Evolutionary conservation across 805 yeast species (phyloP).

Genomic region (Candida argentea): DNA sequence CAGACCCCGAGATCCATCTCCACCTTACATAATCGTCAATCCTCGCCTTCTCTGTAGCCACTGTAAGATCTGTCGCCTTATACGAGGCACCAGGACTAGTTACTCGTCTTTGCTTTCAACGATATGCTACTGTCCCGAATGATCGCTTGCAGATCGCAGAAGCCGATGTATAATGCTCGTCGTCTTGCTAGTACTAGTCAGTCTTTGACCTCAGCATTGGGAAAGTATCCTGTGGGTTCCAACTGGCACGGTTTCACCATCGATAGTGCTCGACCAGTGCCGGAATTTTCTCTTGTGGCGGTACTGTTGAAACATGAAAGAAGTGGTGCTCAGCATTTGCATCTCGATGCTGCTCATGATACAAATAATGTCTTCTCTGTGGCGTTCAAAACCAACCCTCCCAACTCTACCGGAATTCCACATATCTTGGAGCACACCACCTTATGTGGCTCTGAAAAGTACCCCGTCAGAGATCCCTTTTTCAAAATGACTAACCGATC

Average conservation of each 20-base stretch:
- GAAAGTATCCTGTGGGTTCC: slow-evolving; percentile 54
- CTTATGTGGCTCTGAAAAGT: slow-evolving; percentile 83
- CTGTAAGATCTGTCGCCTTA: too few relatives aligned
- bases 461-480: slow-evolving; percentile 94
- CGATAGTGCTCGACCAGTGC: slow-evolving; percentile 54
- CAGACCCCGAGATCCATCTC: too few relatives aligned
- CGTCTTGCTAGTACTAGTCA: too few relatives aligned
- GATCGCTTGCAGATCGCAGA: too few relatives aligned
- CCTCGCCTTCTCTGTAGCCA: too few relatives aligned
- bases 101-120: too few relatives aligned
- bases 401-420: slow-evolving; percentile 91
- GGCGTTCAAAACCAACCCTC: slow-evolving; percentile 90
- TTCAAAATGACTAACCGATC: slow-evolving; percentile 95
- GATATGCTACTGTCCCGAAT: too few relatives aligned
- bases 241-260: slow-evolving; percentile 60
- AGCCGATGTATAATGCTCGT: too few relatives aligned
- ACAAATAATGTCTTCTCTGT: slow-evolving; percentile 80
- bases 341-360: slow-evolving; percentile 72
- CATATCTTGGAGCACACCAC: slow-evolving; percentile 96
- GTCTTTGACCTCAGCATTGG: too few relatives aligned
- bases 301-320: slow-evolving; percentile 55
- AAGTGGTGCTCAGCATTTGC: slow-evolving; percentile 76
- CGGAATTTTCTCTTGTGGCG: slow-evolving; percentile 76
- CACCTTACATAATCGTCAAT: too few relatives aligned
- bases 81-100: too few relatives aligned